Evolutionary conservation across 805 yeast species (phyloP).

Genomic region (Wickerhamiella slavikovae): DNA sequence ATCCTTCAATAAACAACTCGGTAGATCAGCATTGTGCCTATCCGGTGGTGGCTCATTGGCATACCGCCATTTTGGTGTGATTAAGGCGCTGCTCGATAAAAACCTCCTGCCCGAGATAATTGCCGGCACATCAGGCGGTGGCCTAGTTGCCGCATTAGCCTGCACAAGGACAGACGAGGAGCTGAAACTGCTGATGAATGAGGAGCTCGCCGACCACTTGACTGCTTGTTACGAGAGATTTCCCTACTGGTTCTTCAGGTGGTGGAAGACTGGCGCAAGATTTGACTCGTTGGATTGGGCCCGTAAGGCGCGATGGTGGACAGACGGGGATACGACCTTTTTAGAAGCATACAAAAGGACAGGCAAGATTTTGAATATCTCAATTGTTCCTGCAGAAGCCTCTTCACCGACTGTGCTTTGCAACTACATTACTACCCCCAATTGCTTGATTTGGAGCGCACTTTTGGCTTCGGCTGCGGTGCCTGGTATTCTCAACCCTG

Average conservation of each 20-base stretch:
- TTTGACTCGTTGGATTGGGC: conserved; percentile 67
- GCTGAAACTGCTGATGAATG: conserved; percentile 31
- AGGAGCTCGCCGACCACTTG: conserved; percentile 39
- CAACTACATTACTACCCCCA: conserved; percentile 56
- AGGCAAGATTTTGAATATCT: conserved; percentile 48
- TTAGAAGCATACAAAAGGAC: conserved; percentile 48
- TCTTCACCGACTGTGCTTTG: conserved; percentile 65
- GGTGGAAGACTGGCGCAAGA: conserved; percentile 59
- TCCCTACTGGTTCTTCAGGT: conserved; percentile 37
- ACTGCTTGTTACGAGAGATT: conserved; percentile 52
- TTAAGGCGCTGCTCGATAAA: conserved; percentile 47
- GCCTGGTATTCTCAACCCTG: conserved; percentile 66
- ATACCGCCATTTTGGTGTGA: conserved; percentile 56
- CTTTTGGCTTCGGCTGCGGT: conserved; percentile 63
- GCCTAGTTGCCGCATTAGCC: conserved; percentile 50
- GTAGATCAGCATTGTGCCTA: conserved; percentile 49
- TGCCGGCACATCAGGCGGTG: conserved; percentile 71
- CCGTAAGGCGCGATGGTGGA: conserved; percentile 42
- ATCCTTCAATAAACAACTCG: conserved; percentile 40
- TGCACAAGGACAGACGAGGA: conserved; percentile 54
- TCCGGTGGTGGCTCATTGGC: conserved; percentile 71
- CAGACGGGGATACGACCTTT: conserved; percentile 52
- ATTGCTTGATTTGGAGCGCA: conserved; percentile 66
- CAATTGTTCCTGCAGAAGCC: conserved; percentile 67
- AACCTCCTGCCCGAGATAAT: conserved; percentile 46